Conservation (phyloP, 306 rosid species). For the Cicer judaicum region DNA sequence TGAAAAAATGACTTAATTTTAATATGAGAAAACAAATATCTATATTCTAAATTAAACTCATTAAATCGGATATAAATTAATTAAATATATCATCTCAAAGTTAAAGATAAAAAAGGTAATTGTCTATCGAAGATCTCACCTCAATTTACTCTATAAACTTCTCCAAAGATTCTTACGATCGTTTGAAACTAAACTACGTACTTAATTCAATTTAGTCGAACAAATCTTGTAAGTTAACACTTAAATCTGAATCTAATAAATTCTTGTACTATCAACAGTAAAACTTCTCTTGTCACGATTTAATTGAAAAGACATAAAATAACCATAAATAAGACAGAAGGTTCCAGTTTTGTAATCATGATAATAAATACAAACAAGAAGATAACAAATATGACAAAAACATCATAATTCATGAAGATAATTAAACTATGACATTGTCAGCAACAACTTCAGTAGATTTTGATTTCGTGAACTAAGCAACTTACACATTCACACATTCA, state of each 20-base stretch:
- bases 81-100: no score
- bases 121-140: no score
- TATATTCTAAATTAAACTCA: no score
- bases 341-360: conserved; percentile 27
- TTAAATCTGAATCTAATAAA: neutral
- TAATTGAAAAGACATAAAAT: neutral
- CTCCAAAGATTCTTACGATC: neutral
- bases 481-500: no score
- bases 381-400: neutral
- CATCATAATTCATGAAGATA: neutral
- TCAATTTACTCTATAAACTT: no score
- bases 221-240: neutral
- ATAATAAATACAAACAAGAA: neutral
- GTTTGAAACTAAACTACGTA: neutral
- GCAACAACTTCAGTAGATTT: neutral
- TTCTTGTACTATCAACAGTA: neutral
- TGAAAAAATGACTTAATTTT: no score
- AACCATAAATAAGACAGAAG: conserved; percentile 20
- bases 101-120: no score
- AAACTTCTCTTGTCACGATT: neutral
- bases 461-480: no score
- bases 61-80: no score
- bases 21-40: no score
- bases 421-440: conserved; percentile 11
- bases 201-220: neutral